Conservation (phyloP, 352 stramenopile genomes). For the Discostella stelligera region DNA sequence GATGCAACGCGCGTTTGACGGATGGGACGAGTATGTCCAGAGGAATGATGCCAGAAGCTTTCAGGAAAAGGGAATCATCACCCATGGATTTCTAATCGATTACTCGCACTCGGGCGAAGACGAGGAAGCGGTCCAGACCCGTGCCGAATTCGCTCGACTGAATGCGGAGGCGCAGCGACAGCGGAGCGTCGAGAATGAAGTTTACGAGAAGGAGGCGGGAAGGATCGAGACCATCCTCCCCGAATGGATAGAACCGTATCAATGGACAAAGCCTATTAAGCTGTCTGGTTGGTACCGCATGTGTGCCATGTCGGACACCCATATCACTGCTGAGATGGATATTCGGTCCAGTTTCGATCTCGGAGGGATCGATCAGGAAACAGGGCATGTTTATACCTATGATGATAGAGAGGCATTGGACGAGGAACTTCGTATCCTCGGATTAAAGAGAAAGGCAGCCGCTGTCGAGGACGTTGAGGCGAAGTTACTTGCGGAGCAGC, state of each 20-base stretch:
- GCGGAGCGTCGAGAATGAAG: conserved; percentile 9
- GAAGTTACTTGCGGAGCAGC: conserved; percentile 4
- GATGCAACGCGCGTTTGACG: conserved; percentile 12
- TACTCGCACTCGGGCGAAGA: conserved; percentile 31
- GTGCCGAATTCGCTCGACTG: conserved; percentile 14
- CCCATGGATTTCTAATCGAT: conserved; percentile 30
- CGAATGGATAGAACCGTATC: conserved; percentile 32
- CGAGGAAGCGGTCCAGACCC: conserved; percentile 28
- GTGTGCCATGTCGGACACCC: conserved; percentile 48
- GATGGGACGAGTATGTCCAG: conserved; percentile 16
- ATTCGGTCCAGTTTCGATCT: conserved; percentile 63
- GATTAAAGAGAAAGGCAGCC: conserved; percentile 48
- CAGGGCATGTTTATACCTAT: conserved; percentile 67
- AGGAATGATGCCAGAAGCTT: conserved; percentile 6
- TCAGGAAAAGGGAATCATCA: conserved; percentile 25
- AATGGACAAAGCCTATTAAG: conserved; percentile 45
- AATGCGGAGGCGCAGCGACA: neutral
- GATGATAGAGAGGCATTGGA: conserved; percentile 50
- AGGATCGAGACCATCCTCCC: conserved; percentile 22
- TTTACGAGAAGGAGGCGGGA: conserved; percentile 1
- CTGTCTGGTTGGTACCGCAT: conserved; percentile 67
- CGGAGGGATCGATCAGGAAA: conserved; percentile 56
- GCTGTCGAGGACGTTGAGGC: conserved; percentile 34
- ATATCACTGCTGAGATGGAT: conserved; percentile 69
- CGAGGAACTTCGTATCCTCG: conserved; percentile 54